Conservation (phyloP, 108 stramenopile species). For the Cyclotella choctawhatcheeana region DNA sequence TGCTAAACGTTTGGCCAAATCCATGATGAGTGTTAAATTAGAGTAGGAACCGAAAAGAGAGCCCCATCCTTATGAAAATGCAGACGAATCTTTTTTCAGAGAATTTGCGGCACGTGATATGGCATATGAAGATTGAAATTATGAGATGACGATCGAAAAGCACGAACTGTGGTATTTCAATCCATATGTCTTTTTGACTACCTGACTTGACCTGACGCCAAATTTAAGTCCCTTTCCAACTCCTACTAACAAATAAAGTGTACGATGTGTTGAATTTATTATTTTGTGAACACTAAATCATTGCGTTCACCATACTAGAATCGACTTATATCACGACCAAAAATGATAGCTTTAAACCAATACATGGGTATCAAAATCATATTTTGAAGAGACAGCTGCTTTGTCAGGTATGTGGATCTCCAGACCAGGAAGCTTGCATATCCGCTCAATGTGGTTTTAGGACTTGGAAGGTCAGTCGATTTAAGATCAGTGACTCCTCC, state of each 20-base stretch:
- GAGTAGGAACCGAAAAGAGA: background rate
- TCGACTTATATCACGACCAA: constrained; percentile 89
- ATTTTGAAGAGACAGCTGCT: constrained; percentile 76
- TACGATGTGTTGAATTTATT: too few species aligned
- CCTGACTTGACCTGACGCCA: too few species aligned
- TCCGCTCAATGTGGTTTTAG: constrained; percentile 52
- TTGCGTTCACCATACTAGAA: too few species aligned
- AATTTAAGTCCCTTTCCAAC: too few species aligned
- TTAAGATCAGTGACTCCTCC: constrained; percentile 57
- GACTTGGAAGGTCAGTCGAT: constrained; percentile 30
- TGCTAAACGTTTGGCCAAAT: constrained; percentile 13
- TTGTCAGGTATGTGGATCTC: constrained; percentile 66
- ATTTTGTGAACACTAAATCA: too few species aligned
- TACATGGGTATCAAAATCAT: constrained; percentile 93
- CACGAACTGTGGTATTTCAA: too few species aligned
- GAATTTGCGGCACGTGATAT: too few species aligned
- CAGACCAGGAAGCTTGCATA: constrained; percentile 74
- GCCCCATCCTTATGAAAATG: background rate
- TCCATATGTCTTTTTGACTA: too few species aligned
- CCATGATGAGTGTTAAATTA: background rate
- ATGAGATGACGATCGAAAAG: too few species aligned
- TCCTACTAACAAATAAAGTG: too few species aligned
- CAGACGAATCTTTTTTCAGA: too few species aligned
- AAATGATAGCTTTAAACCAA: constrained; percentile 95
- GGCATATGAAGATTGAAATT: too few species aligned